These are phyloP conservation scores for Sordariomycetes sp. DNA, from an alignment of 2,329 filamentous ascomycete genomes.

Conservation along the genomic window DNA sequence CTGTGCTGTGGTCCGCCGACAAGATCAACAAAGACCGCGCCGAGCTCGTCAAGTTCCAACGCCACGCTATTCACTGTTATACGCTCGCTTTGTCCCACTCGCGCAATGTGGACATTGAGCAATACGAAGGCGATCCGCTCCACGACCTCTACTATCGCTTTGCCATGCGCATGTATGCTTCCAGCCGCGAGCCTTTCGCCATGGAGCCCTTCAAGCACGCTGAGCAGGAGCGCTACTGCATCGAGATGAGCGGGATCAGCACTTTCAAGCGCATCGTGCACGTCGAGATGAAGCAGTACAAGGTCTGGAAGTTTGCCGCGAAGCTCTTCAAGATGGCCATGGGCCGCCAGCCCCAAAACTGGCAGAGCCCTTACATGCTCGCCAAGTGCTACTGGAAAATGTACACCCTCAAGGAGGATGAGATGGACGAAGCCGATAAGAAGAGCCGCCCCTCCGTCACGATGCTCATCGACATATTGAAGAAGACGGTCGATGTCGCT, in stretches of 20 bases:
- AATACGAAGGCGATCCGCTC: constrained; percentile 40
- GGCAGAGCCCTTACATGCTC: constrained; percentile 55
- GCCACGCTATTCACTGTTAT: constrained; percentile 76
- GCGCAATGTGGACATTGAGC: constrained; percentile 30
- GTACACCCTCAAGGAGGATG: constrained; percentile 39
- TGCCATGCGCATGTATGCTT: constrained; percentile 52
- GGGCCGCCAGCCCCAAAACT: constrained; percentile 42
- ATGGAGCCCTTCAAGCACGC: constrained; percentile 52
- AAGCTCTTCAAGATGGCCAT: constrained; percentile 47
- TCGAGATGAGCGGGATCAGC: constrained; percentile 36
- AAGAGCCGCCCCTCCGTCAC: constrained; percentile 19
- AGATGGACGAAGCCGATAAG: constrained; percentile 33
- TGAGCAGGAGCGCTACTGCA: constrained; percentile 49
- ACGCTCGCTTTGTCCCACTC: constrained; percentile 50
- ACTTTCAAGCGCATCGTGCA: constrained; percentile 45
- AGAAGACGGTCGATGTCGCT: constrained; percentile 41
- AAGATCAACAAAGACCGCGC: constrained; percentile 78
- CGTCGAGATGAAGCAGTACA: constrained; percentile 48
- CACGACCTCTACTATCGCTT: constrained; percentile 53
- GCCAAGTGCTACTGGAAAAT: constrained; percentile 57
- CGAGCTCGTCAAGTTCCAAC: constrained; percentile 67
- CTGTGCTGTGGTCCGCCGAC: constrained; percentile 79
- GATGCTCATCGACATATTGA: constrained; percentile 37
- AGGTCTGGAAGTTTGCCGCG: constrained; percentile 53
- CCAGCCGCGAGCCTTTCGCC: constrained; percentile 51